These are phyloP conservation scores for Didymellaceae sp. DNA, from an alignment of 2,329 filamentous ascomycete species.

Conservation along the genomic window DNA sequence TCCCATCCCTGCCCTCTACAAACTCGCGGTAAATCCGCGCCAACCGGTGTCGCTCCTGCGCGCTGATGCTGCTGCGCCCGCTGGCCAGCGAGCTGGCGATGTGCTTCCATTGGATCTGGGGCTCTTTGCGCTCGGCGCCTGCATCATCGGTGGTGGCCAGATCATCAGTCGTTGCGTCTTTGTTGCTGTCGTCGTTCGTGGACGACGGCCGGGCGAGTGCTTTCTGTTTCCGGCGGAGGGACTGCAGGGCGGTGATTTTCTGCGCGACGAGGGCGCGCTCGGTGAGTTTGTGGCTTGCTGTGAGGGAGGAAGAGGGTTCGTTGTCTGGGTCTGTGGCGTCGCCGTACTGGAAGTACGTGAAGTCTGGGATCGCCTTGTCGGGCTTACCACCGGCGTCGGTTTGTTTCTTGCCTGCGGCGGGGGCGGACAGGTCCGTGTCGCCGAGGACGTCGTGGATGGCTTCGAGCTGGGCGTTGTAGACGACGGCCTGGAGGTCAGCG, in stretches of 20 bases:
- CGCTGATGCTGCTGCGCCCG: constrained; percentile 83
- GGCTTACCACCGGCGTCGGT: constrained; percentile 32
- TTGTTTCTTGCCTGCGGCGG: constrained; percentile 33
- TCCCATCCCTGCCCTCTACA: constrained; percentile 87
- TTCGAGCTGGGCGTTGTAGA: constrained; percentile 96
- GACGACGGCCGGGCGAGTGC: constrained; percentile 43
- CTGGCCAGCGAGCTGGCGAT: constrained; percentile 76
- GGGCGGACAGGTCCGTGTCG: constrained; percentile 53
- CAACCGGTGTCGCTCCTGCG: constrained; percentile 75
- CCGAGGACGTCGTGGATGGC: constrained; percentile 93
- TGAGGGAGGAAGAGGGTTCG: constrained; percentile 44
- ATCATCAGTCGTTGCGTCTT: constrained; percentile 20
- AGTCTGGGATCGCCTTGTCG: constrained; percentile 38
- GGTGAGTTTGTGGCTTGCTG: constrained; percentile 65
- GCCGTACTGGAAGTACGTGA: constrained; percentile 80
- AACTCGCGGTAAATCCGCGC: constrained; percentile 90
- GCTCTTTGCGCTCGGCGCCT: constrained; percentile 65
- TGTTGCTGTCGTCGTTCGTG: constrained; percentile 5
- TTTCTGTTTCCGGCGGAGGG: constrained; percentile 69
- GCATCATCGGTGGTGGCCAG: constrained; percentile 17
- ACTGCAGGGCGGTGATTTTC: constrained; percentile 83
- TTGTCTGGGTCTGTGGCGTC: constrained; percentile 50
- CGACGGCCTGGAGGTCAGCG: constrained; percentile 90
- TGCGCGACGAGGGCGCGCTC: constrained; percentile 79
- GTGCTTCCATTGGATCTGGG: constrained; percentile 84